These are phyloP conservation scores for Cupressus sempervirens DNA, from an alignment of 75 land plant species.

Conservation along the genomic window DNA sequence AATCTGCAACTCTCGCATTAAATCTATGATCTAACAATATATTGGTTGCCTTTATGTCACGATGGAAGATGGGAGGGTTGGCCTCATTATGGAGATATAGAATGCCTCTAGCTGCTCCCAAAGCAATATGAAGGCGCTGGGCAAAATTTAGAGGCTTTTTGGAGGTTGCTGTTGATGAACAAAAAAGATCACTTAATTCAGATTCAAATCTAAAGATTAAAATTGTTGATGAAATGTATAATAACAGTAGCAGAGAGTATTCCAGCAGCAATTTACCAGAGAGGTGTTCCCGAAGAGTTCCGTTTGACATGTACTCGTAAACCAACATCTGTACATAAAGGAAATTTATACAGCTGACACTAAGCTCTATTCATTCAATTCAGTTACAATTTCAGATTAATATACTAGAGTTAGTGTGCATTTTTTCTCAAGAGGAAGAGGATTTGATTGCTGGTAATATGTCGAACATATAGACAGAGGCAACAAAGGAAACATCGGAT, in stretches of 20 bases:
- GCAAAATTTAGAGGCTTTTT: constrained; percentile 64
- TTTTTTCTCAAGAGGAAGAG: background rate
- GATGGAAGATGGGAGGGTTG: constrained; percentile 79
- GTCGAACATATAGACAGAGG: background rate
- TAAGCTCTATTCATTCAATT: background rate
- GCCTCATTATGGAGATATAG: constrained; percentile 75
- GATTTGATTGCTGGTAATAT: background rate
- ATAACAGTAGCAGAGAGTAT: background rate
- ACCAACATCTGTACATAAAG: constrained; percentile 39
- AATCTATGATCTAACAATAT: constrained; percentile 64
- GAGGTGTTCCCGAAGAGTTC: constrained; percentile 33
- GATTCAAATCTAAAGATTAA: background rate
- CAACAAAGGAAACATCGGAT: background rate
- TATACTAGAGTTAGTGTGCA: background rate
- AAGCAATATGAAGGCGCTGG: constrained; percentile 47
- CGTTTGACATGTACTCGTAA: constrained; percentile 54
- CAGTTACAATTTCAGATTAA: background rate
- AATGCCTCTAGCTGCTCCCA: constrained; percentile 57
- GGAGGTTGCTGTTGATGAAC: constrained; percentile 15
- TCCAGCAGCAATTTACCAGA: background rate
- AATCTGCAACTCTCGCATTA: constrained; percentile 80
- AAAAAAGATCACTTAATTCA: background rate
- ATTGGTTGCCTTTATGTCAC: constrained; percentile 87
- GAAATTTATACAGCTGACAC: background rate
- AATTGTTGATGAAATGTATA: background rate